phyloP scores from a whole-genome alignment of 371 early-diverging fungal genomes.

The Entomophthora muscae region DNA sequence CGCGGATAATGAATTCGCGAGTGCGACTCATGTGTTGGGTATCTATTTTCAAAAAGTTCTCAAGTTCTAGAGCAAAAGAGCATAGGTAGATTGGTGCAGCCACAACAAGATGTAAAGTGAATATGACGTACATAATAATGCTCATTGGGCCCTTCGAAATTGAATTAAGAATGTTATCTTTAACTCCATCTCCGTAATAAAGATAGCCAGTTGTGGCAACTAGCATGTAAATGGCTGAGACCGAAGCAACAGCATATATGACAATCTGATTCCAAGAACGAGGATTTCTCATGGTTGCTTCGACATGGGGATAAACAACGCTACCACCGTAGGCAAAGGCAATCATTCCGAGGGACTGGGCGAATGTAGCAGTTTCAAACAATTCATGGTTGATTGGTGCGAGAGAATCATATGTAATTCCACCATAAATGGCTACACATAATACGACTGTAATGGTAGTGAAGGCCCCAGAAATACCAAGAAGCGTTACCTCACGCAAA shows the following conservation, averaged over 20 bases:
- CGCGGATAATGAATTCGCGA: slow-evolving; percentile 32
- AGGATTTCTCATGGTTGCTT: slow-evolving; percentile 54
- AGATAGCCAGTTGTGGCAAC: slow-evolving; percentile 62
- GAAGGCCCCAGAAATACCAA: background rate
- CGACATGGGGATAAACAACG: slow-evolving; percentile 40
- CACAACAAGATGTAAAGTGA: slow-evolving; percentile 55
- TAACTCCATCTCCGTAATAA: slow-evolving; percentile 47
- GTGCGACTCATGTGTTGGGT: slow-evolving; percentile 2
- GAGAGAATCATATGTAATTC: background rate
- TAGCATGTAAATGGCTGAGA: slow-evolving; percentile 52
- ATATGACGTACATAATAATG: slow-evolving; percentile 44
- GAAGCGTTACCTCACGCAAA: slow-evolving; percentile 50
- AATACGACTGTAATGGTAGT: slow-evolving; percentile 3
- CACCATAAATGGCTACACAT: slow-evolving; percentile 3
- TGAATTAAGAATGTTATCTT: slow-evolving; percentile 51
- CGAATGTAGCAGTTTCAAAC: slow-evolving; percentile 21
- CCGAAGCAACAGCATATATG: slow-evolving; percentile 38
- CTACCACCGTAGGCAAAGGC: slow-evolving; percentile 68
- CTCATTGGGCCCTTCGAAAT: slow-evolving; percentile 42
- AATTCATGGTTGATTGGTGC: slow-evolving; percentile 12
- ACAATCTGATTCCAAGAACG: slow-evolving; percentile 49
- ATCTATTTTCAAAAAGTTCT: slow-evolving; percentile 27
- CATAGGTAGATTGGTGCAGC: slow-evolving; percentile 66
- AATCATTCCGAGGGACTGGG: slow-evolving; percentile 30
- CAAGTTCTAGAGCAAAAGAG: slow-evolving; percentile 56